phyloP scores from a whole-genome alignment of 139 green algal genomes.

The Pleodorina starrii region DNA sequence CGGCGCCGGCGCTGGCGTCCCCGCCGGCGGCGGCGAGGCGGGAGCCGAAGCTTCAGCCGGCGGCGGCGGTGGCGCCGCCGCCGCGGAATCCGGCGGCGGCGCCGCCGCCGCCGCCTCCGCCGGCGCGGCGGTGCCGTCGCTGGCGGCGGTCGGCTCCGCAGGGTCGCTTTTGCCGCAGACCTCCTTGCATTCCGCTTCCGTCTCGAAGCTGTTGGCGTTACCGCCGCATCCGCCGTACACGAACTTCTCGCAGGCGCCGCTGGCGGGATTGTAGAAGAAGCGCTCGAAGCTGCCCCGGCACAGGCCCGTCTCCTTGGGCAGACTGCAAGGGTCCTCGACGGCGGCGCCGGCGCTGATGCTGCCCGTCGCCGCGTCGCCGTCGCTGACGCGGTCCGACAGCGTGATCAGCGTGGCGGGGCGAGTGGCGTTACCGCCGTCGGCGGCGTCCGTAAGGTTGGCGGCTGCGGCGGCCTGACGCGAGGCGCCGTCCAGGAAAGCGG shows the following conservation, averaged over 20 bases:
- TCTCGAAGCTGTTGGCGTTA: constrained; percentile 50
- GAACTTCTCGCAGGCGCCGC: constrained; percentile 28
- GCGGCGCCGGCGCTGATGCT: background rate
- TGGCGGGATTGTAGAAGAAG: background rate
- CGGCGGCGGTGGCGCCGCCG: background rate
- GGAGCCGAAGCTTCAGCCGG: background rate
- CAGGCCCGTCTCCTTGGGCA: background rate
- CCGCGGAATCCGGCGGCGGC: background rate
- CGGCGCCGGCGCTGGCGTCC: background rate
- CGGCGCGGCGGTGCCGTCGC: background rate
- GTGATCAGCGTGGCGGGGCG: background rate
- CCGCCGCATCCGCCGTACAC: constrained; percentile 48
- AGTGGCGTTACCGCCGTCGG: background rate
- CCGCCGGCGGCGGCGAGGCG: background rate
- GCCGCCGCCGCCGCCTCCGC: background rate
- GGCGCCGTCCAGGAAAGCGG: background rate
- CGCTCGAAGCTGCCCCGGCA: constrained; percentile 38
- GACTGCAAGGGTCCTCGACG: background rate
- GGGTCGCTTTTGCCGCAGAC: background rate
- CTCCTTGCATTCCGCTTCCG: background rate
- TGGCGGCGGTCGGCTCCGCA: background rate
- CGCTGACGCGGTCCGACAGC: background rate
- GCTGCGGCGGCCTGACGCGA: background rate
- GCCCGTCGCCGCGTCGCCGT: background rate
- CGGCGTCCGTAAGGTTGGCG: background rate